phyloP scores from a whole-genome alignment of 305 asterid species.

The Stenogyne calaminthoides region DNA sequence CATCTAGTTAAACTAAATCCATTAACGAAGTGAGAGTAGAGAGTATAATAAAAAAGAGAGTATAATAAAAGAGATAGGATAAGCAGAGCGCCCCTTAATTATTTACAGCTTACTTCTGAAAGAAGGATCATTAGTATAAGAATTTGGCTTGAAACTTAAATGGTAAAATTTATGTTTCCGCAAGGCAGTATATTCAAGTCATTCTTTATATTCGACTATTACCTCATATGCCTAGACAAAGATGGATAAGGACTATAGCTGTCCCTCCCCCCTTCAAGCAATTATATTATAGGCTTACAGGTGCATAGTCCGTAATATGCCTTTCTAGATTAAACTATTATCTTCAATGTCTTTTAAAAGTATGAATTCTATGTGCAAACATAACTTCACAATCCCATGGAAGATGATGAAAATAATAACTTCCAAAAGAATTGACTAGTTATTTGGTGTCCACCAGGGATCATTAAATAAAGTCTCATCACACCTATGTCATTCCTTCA shows the following conservation, averaged over 20 bases:
- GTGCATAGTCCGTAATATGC: neutral
- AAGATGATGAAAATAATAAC: neutral
- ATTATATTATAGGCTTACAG: neutral
- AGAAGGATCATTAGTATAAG: neutral
- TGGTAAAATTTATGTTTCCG: neutral
- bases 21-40: conserved; percentile 36
- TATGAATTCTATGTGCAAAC: neutral
- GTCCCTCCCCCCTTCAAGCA: neutral
- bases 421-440: neutral
- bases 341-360: neutral
- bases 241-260: neutral
- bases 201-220: neutral
- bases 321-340: neutral
- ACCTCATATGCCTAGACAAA: neutral
- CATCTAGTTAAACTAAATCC: conserved; percentile 42
- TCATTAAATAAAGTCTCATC: neutral
- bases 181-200: neutral
- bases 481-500: neutral
- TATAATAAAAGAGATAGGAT: conserved; percentile 10
- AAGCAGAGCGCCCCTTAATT: neutral
- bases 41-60: too few relatives aligned
- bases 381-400: neutral
- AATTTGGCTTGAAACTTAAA: conserved; percentile 3
- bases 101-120: neutral
- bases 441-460: conserved; percentile 12